A percentile compares a stretch with the other conserved stretches of the same genome.
phyloP scores from a whole-genome alignment of 2,329 filamentous ascomycete species.

The Aspergillus sclerotialis region DNA sequence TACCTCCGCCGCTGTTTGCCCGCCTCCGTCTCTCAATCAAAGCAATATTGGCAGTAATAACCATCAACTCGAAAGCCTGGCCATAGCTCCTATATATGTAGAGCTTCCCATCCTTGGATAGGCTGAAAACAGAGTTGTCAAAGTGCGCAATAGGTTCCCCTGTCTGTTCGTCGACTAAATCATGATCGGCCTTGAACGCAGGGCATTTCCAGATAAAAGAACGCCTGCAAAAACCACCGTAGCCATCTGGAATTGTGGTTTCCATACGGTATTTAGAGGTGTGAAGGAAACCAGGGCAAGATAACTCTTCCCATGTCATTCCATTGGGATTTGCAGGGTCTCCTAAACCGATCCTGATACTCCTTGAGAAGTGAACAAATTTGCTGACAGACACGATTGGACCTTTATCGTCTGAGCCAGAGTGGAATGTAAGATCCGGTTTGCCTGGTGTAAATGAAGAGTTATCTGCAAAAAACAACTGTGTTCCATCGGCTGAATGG shows the following conservation, averaged over 20 bases:
- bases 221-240: conserved; percentile 7
- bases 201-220: conserved; percentile 30
- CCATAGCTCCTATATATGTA: conserved; percentile 21
- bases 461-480: conserved; percentile 20
- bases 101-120: conserved; percentile 25
- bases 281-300: conserved; percentile 13
- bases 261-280: conserved; percentile 23
- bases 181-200: conserved; percentile 19
- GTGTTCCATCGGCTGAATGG: conserved; percentile 10
- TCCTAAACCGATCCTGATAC: conserved; percentile 26
- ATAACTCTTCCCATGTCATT: conserved; percentile 25
- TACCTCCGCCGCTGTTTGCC: conserved; percentile 1
- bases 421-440: conserved; percentile 28
- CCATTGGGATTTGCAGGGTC: conserved; percentile 16
- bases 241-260: conserved; percentile 10
- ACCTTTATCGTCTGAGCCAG: conserved; percentile 16
- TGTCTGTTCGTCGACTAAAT: conserved; percentile 26
- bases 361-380: conserved; percentile 25
- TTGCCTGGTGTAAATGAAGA: conserved; percentile 22
- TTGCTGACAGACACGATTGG: conserved; percentile 24
- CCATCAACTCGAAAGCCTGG: conserved; percentile 22
- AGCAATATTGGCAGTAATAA: conserved; percentile 19
- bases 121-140: conserved; percentile 19
- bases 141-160: conserved; percentile 24
- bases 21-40: conserved; percentile 19